Evolutionary conservation across 345 rosid species (phyloP).

Genomic region (Hibiscus syriacus): DNA sequence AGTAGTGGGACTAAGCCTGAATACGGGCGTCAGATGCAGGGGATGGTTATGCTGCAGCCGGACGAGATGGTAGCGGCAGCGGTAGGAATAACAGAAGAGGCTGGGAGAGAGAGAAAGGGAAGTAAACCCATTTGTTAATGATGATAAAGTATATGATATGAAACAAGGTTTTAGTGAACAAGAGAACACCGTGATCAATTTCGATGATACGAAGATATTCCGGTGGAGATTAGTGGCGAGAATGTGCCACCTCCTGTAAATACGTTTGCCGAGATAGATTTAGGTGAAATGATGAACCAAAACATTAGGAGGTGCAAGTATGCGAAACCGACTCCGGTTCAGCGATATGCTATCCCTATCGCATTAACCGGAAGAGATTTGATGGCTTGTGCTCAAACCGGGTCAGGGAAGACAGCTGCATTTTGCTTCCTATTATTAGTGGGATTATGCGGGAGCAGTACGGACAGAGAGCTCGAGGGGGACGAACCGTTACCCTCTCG

Average conservation of each 20-base stretch:
- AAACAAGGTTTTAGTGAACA: constrained; percentile 49
- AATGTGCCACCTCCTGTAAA: constrained; percentile 86
- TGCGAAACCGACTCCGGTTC: constrained; percentile 94
- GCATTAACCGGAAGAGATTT: constrained; percentile 73
- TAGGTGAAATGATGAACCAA: constrained; percentile 75
- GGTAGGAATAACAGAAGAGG: constrained; percentile 60
- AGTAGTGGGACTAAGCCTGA: not conserved
- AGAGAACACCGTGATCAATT: constrained; percentile 74
- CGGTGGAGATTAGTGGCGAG: constrained; percentile 90
- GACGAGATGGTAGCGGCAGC: constrained; percentile 25
- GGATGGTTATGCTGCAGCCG: constrained; percentile 27
- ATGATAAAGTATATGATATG: constrained; percentile 18
- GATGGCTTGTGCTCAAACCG: constrained; percentile 99
- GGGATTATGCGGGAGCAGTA: constrained; percentile 72
- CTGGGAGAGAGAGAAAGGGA: constrained; percentile 82
- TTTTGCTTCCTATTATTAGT: constrained; percentile 90
- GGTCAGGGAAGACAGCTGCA: constrained; percentile 99
- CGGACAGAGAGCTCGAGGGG: constrained; percentile 74
- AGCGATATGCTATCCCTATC: constrained; percentile 87
- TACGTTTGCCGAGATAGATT: constrained; percentile 86
- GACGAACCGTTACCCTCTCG: constrained; percentile 85
- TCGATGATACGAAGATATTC: constrained; percentile 96
- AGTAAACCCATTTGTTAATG: constrained; percentile 83
- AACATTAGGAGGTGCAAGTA: constrained; percentile 91
- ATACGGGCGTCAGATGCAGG: constrained; percentile 34